Evolutionary conservation across 208 protist species (phyloP).

Genomic region (Baffinella frigidus): DNA sequence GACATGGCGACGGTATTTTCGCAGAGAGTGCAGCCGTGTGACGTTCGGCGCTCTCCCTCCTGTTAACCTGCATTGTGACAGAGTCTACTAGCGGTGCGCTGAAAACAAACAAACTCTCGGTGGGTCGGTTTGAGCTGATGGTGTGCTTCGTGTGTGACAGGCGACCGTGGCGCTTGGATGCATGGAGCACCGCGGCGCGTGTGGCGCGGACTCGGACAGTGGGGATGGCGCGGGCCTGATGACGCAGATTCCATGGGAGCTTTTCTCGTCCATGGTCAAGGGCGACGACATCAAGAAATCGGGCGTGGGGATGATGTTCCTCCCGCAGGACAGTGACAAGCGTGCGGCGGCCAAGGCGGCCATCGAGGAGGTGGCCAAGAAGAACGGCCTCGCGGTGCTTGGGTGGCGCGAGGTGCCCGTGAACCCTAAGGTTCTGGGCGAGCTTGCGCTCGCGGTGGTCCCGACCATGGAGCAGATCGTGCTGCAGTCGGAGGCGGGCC

Average conservation of each 20-base stretch:
- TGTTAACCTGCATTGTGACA: too few species aligned
- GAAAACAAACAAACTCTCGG: too few species aligned
- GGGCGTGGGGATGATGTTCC: slow-evolving; percentile 74
- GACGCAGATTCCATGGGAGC: slow-evolving; percentile 75
- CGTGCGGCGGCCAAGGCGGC: neutral
- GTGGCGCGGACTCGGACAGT: slow-evolving; percentile 72
- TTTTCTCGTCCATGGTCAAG: slow-evolving; percentile 66
- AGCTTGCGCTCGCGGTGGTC: slow-evolving; percentile 60
- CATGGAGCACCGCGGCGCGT: slow-evolving; percentile 78
- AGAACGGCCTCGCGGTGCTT: slow-evolving; percentile 63
- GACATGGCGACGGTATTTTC: too few species aligned
- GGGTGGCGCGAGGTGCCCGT: slow-evolving; percentile 74
- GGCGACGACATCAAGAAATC: slow-evolving; percentile 39
- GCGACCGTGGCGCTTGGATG: slow-evolving; percentile 69
- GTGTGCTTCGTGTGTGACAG: too few species aligned
- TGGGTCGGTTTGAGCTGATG: too few species aligned
- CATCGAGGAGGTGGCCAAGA: slow-evolving; percentile 61
- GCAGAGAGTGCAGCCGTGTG: too few species aligned
- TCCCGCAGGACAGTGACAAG: slow-evolving; percentile 57
- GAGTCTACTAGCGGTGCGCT: too few species aligned
- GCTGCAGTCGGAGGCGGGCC: neutral
- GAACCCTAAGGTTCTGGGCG: slow-evolving; percentile 68
- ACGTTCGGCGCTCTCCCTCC: too few species aligned
- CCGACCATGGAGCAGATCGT: slow-evolving; percentile 54
- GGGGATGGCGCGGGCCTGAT: slow-evolving; percentile 80